Base-by-base conservation (phyloP, 2,329 filamentous ascomycete species). In the Arachnomyces sp. region DNA sequence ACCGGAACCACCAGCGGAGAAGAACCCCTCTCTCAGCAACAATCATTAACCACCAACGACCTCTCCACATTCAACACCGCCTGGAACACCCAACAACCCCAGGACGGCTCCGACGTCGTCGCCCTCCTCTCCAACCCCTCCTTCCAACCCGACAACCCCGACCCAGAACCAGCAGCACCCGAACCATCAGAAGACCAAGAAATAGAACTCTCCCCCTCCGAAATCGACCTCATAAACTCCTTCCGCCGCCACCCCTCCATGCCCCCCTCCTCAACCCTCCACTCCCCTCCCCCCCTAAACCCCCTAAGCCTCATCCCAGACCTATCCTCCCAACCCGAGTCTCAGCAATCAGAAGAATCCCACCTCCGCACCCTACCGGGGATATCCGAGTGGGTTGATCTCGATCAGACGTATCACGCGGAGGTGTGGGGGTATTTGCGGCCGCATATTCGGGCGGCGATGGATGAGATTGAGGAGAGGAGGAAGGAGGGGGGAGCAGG, bases 41-140 rank as follows among this genome's bases (percentile, higher is more conserved):
- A n/a, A n/a, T n/a, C n/a, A n/a, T n/a, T n/a, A n/a, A 31, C 32
- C 34, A 31, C 38, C 18, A 29, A 31, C 15, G 33, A 36, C 5
- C 29, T 34, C 3, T 15, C 37, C 25, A 28, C 18, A 15, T 46
- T 54, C 42, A 45, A 49, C 36, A 44, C 49, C 5, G 45, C 45
- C 36, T 59, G 53, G 53, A 43, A 55, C 11, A 16, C 12, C 43
- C 40, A 36, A 36, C 25, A 12, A 39, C 11, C 30, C 15, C 40
- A 34, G 21, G 69, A 72, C 47, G 69, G 69, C 17, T 47, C 55
- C 28, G 68, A 57, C 3, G 66, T 72, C 4, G 38, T 66, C 7
- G 50, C 52, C n/a, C 52, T 72, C 17, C 58, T 72, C 7, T 44
- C 55, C 2, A 49, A 58, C 29, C 28, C 50, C 13, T 52, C 51